Evolutionary conservation across 202 grass and related monocot species (phyloP).

Genomic region (Saccharum hybrid): DNA sequence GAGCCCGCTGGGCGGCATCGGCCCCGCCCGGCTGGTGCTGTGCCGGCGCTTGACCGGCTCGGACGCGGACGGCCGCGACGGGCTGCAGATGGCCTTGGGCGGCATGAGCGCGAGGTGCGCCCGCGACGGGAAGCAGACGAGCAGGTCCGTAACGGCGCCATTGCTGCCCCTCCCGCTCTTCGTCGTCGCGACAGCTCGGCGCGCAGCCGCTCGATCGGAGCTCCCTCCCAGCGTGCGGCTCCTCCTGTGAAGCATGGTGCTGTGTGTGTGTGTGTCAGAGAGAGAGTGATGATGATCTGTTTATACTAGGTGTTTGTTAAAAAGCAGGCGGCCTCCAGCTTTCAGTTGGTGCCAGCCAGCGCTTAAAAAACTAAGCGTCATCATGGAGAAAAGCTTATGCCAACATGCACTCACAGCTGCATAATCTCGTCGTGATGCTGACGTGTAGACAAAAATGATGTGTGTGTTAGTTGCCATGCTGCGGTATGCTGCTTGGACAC

Average conservation of each 20-base stretch:
- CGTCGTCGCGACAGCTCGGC: slow-evolving; percentile 1
- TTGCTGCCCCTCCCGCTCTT: slow-evolving; percentile 49
- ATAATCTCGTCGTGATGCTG: slow-evolving; percentile 5
- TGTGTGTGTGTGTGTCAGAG: neutral
- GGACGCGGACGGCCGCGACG: slow-evolving; percentile 58
- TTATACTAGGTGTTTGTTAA: slow-evolving; percentile 43
- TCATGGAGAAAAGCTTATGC: slow-evolving; percentile 24
- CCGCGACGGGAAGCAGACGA: slow-evolving; percentile 84
- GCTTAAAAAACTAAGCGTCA: slow-evolving; percentile 12
- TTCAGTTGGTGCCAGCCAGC: slow-evolving; percentile 34
- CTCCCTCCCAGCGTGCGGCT: slow-evolving; percentile 35
- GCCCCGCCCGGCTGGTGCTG: slow-evolving; percentile 52
- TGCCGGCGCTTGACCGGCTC: slow-evolving; percentile 58
- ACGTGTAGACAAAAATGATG: slow-evolving; percentile 15
- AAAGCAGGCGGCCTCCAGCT: slow-evolving; percentile 56
- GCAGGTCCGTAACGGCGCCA: slow-evolving; percentile 62
- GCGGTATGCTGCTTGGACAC: slow-evolving; percentile 10
- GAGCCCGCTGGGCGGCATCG: slow-evolving; percentile 45
- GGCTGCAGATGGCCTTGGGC: slow-evolving; percentile 75
- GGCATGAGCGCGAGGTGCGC: slow-evolving; percentile 85
- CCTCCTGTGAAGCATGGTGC: slow-evolving; percentile 46
- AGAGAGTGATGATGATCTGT: slow-evolving; percentile 34
- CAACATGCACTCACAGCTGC: slow-evolving; percentile 8
- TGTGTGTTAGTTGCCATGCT: neutral
- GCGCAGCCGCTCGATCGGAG: slow-evolving; percentile 9